These are phyloP conservation scores for Dipteronia sinensis DNA, from an alignment of 345 rosid species.

Conservation along the genomic window DNA sequence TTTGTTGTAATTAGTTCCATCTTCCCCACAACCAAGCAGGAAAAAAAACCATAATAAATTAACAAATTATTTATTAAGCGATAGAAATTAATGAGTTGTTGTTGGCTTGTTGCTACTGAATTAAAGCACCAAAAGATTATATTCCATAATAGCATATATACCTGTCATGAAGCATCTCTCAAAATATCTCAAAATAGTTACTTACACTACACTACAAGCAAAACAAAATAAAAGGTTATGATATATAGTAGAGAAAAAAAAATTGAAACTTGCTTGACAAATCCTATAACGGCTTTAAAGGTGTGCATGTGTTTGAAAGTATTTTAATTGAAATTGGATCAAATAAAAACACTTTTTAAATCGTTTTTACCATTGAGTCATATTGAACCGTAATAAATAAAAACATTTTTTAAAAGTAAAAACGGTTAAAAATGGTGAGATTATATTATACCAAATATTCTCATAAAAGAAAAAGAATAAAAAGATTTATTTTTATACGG, in stretches of 20 bases:
- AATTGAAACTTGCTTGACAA: background rate
- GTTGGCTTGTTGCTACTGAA: background rate
- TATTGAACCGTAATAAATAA: too few species aligned
- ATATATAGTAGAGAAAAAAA: background rate
- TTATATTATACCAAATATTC: too few species aligned
- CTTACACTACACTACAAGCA: background rate
- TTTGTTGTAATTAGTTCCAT: conserved; percentile 16
- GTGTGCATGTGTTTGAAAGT: background rate
- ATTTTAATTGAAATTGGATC: background rate
- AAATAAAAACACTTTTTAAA: too few species aligned
- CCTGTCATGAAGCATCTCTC: background rate
- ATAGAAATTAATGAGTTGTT: conserved; percentile 3
- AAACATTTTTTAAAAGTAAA: background rate
- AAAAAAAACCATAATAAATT: background rate
- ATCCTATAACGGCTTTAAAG: background rate
- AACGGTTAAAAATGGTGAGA: too few species aligned
- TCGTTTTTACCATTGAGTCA: too few species aligned
- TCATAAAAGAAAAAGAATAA: too few species aligned
- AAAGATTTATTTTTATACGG: too few species aligned
- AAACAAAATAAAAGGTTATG: background rate
- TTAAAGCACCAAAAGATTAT: background rate
- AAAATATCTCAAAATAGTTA: background rate
- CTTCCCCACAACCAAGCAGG: background rate
- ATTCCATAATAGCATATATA: background rate
- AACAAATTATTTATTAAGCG: background rate